Conservation (phyloP, 352 stramenopile genomes). For the Thraustotheca clavata region DNA sequence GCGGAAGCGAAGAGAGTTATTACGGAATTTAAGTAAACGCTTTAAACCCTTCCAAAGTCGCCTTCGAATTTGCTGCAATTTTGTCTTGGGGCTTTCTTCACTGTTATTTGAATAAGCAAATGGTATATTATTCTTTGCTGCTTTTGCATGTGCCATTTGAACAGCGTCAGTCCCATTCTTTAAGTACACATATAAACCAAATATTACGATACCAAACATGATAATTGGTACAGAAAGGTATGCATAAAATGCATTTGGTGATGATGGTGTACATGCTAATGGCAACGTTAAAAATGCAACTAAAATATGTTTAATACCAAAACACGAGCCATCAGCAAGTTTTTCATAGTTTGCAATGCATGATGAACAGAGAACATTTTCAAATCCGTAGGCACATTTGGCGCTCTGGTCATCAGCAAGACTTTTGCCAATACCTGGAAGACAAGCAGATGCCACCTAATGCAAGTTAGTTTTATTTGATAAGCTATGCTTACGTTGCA, state of each 20-base stretch:
- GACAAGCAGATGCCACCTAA: conserved; percentile 17
- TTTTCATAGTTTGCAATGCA: not conserved
- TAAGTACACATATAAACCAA: not conserved
- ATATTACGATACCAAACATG: not conserved
- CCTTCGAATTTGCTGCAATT: too few species aligned
- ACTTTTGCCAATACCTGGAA: conserved; percentile 4
- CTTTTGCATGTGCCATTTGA: conserved; percentile 8
- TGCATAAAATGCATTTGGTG: not conserved
- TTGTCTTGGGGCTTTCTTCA: too few species aligned
- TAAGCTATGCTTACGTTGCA: conserved; percentile 38
- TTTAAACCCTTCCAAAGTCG: too few species aligned
- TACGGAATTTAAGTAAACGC: too few species aligned
- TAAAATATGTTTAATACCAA: not conserved
- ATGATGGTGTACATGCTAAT: not conserved
- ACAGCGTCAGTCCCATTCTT: not conserved
- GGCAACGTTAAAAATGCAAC: not conserved
- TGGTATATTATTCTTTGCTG: not conserved
- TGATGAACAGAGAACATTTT: not conserved
- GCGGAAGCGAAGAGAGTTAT: too few species aligned
- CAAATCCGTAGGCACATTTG: conserved; percentile 9
- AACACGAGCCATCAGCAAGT: conserved; percentile 4
- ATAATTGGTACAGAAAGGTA: not conserved
- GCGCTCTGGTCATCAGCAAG: conserved; percentile 3
- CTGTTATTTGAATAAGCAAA: not conserved
- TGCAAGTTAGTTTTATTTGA: conserved; percentile 29